A percentile compares a stretch with the other conserved stretches of the same genome.
phyloP scores from a whole-genome alignment of 352 stramenopile species.

The Phytopythium oedochilum region DNA sequence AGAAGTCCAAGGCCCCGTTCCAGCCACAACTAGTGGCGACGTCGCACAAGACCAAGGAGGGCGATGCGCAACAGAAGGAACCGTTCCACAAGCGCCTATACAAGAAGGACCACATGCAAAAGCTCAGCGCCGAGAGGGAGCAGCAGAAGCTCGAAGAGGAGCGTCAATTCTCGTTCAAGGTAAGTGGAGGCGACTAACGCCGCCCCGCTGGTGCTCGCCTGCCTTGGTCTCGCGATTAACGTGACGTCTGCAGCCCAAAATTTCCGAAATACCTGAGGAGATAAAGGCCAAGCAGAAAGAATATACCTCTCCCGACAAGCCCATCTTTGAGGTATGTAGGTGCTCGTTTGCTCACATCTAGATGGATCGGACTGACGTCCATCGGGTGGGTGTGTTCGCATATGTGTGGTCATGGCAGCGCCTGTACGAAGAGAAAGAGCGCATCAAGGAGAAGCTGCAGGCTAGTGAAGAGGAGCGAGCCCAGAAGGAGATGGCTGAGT shows the following conservation, averaged over 20 bases:
- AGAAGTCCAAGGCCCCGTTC: constrained; percentile 54
- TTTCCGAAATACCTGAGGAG: constrained; percentile 42
- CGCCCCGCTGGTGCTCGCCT: background rate
- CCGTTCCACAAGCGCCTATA: constrained; percentile 76
- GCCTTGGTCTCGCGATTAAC: constrained; percentile 6
- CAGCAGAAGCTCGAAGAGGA: constrained; percentile 73
- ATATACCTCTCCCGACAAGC: constrained; percentile 47
- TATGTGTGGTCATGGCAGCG: constrained; percentile 35
- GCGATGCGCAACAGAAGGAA: constrained; percentile 27
- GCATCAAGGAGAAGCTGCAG: constrained; percentile 74
- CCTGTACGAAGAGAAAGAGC: constrained; percentile 76
- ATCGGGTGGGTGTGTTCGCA: background rate
- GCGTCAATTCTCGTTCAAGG: constrained; percentile 73
- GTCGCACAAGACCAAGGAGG: constrained; percentile 13
- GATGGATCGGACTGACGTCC: background rate
- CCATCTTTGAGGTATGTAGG: constrained; percentile 70
- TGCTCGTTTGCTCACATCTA: constrained; percentile 11
- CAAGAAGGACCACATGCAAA: constrained; percentile 74
- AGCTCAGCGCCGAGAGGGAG: constrained; percentile 54
- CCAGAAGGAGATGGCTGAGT: constrained; percentile 77
- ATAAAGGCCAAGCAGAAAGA: constrained; percentile 60
- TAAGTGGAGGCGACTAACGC: constrained; percentile 11
- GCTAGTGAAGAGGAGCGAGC: constrained; percentile 57
- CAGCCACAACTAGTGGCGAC: constrained; percentile 44
- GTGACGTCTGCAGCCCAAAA: constrained; percentile 37